phyloP scores from a whole-genome alignment of 2,329 filamentous ascomycete genomes.

The Cryphonectria japonica region DNA sequence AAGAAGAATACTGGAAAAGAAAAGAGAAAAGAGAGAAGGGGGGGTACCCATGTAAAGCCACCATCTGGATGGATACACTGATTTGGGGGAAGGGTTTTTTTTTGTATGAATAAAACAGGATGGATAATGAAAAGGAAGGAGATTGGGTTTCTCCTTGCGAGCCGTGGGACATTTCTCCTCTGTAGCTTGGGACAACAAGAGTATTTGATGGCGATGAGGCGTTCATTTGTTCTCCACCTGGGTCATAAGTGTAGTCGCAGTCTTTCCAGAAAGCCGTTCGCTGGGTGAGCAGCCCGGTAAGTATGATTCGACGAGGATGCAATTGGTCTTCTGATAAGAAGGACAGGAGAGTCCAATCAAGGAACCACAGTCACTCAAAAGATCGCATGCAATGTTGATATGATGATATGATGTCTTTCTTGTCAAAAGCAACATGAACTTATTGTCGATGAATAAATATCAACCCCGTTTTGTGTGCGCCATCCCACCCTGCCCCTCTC shows the following conservation, averaged over 20 bases:
- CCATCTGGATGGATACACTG: background rate
- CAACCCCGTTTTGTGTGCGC: background rate
- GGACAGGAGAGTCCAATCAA: background rate
- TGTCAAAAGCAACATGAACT: background rate
- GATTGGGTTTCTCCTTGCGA: background rate
- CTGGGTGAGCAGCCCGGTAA: conserved; percentile 2
- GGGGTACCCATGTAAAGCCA: background rate
- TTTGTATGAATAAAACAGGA: background rate
- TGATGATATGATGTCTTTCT: background rate
- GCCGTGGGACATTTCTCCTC: background rate
- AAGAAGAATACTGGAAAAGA: too few species aligned
- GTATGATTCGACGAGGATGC: background rate
- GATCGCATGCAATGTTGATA: background rate
- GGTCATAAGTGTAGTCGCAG: background rate
- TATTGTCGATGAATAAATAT: background rate
- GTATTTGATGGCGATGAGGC: too few species aligned
- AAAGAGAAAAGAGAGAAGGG: too few species aligned
- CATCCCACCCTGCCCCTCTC: background rate
- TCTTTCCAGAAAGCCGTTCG: background rate
- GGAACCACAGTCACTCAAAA: background rate
- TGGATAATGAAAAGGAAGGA: background rate
- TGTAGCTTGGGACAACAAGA: background rate
- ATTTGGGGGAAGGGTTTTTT: background rate
- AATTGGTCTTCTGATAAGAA: background rate
- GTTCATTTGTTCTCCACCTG: background rate